Conservation (phyloP, 352 stramenopile genomes). For the Globisporangium recalcitrans region DNA sequence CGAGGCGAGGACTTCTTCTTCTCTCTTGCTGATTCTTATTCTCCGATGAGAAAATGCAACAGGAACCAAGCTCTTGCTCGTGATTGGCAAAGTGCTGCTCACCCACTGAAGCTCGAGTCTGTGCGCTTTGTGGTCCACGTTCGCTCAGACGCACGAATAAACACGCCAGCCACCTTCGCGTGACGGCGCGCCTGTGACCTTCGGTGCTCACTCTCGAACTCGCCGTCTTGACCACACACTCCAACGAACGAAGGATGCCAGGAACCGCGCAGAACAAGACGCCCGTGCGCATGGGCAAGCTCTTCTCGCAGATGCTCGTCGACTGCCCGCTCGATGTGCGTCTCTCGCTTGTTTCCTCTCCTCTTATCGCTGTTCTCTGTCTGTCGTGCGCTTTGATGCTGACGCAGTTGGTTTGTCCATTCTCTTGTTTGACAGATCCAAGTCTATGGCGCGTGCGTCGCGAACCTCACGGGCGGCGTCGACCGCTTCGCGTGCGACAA, state of each 20-base stretch:
- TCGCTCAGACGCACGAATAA: background rate
- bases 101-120: too few relatives aligned
- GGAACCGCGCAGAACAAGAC: conserved; percentile 19
- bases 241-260: background rate
- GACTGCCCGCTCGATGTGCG: conserved; percentile 63
- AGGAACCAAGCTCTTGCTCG: background rate
- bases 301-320: conserved; percentile 63
- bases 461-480: conserved; percentile 49
- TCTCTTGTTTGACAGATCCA: conserved; percentile 40
- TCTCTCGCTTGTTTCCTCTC: background rate
- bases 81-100: too few relatives aligned
- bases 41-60: background rate
- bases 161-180: background rate
- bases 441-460: conserved; percentile 76
- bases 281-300: conserved; percentile 53
- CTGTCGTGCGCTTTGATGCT: background rate
- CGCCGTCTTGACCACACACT: conserved; percentile 4
- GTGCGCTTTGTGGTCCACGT: background rate
- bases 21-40: background rate
- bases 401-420: background rate
- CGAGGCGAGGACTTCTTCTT: background rate
- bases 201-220: conserved; percentile 13
- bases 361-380: background rate
- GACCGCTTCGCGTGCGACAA: conserved; percentile 48
- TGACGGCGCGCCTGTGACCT: background rate